Base-by-base conservation (phyloP, 2,329 filamentous ascomycete species). In the Chrysosporium keratinophilum region DNA sequence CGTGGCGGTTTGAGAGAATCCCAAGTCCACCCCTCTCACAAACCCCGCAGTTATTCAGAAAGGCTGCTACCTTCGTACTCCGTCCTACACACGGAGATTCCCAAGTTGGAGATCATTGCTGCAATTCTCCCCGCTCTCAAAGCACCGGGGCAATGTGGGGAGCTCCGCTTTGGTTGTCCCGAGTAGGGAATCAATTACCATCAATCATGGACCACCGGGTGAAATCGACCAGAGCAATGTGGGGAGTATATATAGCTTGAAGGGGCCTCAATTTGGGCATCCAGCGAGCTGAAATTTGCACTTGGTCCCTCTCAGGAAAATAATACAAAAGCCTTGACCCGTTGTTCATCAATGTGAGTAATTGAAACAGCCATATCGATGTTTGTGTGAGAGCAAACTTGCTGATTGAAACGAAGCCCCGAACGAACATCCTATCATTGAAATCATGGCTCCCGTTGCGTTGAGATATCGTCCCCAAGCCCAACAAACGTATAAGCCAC, bases 401-500 rank as follows among this genome's bases (percentile, higher is more conserved):
- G 23, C 35, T 39, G n/a, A 39, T 7, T 28, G 17, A 37, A 20
- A 40, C 3, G 31, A 31, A 40, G 10, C 17, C 12, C 37, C 34
- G 2, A 50, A 15, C 34, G 23, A 41, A 41, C n/a, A 34, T 47
- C 5, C 11, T n/a, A 34, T 31, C 48, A 37, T 19, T 10, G 42
- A 37, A 31, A 53, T 20, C 20, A 58, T 58, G 56, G 15, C 54
- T 31, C 56, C 69, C 31, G 61, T 66, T 50, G 62, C 65, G 37
- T 74, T 80, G 65, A 73, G 71, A 50, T 76, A 84, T 69, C 78
- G 75, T 65, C 63, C 74, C 49, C 74, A 81, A 62, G 80, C 80
- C 0, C 80, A 84, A 64, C 74, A 72, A 23, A 73, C 69, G 39
- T 84, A 78, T 69, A 79, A 83, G 62, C 81, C 81, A 2, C 82